Base-by-base conservation (phyloP, 2,329 filamentous ascomycete genomes). In the Colletotrichum musae region DNA sequence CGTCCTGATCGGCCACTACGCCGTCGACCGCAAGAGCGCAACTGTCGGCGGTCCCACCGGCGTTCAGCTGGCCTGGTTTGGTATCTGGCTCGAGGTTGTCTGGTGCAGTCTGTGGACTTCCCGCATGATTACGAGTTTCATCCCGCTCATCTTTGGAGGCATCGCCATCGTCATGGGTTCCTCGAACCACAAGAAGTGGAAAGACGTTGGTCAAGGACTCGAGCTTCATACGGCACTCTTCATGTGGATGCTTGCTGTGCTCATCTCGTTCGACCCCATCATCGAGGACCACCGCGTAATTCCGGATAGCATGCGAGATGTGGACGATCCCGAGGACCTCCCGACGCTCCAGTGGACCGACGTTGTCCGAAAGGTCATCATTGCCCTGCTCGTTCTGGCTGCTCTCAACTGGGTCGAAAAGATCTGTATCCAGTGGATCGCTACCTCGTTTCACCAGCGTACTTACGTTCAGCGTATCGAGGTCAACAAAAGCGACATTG, bases 381-480 rank as follows among this genome's bases (percentile, higher is more conserved):
- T 97, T 18, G 88, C 93, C 2, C 77, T 97, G n/a, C 95, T 98
- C 74, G 92, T 97, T 15, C 88, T 93, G 70, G 88, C 91, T 0
- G 85, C 90, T 3, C 84, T 98, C 71, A 98, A 98, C 80, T 92
- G 96, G 70, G 85, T 92, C 60, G 95, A 98, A 80, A 98, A 98
- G 84, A 93, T 98, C 70, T 88, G 97, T 73, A 97, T 98, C 64
- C 95, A 98, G 77, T 91, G 97, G 81, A 97, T 98, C 73, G 95
- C 95, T 39, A 95, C 95, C 67, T 94, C 92, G 71, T 98, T 98
- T 80, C 95, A 98, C 78, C 85, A 93, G 67, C 89, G 95, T 52
- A 98, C 95, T 0, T 98, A 98, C 76, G 91, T 93, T 26, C 94
- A 95, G 74, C 87, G 95, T 16, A 98, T 98, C 74, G 94, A 96